phyloP scores from a whole-genome alignment of 176 grass and related monocot species.

The Otatea glauca region DNA sequence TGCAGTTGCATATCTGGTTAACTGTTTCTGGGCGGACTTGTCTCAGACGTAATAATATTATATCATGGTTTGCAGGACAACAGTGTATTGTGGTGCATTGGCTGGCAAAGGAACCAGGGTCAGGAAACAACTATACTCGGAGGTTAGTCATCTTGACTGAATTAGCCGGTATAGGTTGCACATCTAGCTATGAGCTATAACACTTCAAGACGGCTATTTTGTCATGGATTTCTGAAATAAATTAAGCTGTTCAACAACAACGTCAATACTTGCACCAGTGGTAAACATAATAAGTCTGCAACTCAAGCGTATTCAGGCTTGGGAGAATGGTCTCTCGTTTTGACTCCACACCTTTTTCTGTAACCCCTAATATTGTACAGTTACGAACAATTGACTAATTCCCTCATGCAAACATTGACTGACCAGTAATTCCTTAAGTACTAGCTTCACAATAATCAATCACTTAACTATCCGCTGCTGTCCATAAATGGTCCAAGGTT shows the following conservation, averaged over 20 bases:
- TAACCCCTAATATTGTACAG: background rate
- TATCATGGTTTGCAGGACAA: constrained; percentile 66
- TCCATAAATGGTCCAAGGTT: constrained; percentile 6
- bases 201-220: background rate
- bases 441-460: background rate
- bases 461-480: background rate
- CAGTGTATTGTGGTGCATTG: constrained; percentile 86
- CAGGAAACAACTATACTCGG: constrained; percentile 84
- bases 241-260: background rate
- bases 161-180: constrained; percentile 13
- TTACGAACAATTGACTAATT: background rate
- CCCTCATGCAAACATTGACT: background rate
- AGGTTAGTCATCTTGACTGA: constrained; percentile 60
- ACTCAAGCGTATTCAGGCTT: background rate
- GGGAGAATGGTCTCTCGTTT: background rate
- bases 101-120: constrained; percentile 92
- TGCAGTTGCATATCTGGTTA: constrained; percentile 14
- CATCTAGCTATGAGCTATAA: constrained; percentile 2
- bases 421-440: background rate
- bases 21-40: constrained; percentile 24
- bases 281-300: background rate
- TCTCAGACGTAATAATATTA: constrained; percentile 34
- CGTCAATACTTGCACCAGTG: background rate
- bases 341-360: background rate
- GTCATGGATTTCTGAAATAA: constrained; percentile 14